Base-by-base conservation (phyloP, 805 yeast genomes). In the Deakozyma indianensis region DNA sequence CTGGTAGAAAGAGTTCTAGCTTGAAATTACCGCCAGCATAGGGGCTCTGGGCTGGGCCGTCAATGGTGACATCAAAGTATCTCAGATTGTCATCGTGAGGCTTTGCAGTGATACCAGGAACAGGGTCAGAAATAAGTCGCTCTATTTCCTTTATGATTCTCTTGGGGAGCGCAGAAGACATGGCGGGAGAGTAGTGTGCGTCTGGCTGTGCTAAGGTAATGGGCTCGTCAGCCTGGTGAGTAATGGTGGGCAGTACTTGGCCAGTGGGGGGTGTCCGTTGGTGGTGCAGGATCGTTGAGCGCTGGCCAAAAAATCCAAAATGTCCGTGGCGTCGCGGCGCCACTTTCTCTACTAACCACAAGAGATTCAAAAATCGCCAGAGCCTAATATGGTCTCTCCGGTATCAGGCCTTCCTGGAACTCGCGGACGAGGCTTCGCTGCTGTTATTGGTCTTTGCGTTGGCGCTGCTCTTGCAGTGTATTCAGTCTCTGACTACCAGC, bases 91-190 rank as follows among this genome's bases (percentile, higher is more conserved):
- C 96, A 47, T 90, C 97, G 48, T 84, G 94, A 4, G 99, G 98
- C 23, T 70, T 74, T 1, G 97, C 98, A 0, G 80, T 74, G 55
- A 92, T 92, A 2, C 97, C 98, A 3, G 96, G 94, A 1, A 90
- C 97, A 1, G 98, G 97, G 56, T 92, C 99, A 32, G 86, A 79
- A 22, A 81, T 81, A 35, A 92, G 69, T 51, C 96, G 72, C 60
- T 92, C 96, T 9, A 97, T 90, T 66, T 92, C 98, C 80, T 88
- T 87, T 53, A 90, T 84, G 53, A 90, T 90, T 68, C 98, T 77
- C 66, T 86, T 90, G 41, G 96, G 94, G 59, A 88, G 68, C 21
- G 74, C 69, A 3, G 53, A 50, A 49, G 57, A 51, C 47, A 49
- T 48, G 29, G 28, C 29, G n/a, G n/a, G 23, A 15, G 18, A 32